A percentile compares a stretch with the other conserved stretches of the same genome.
These are phyloP conservation scores for Fraxinus ornus DNA, from an alignment of 305 asterid genomes.

Conservation along the genomic window DNA sequence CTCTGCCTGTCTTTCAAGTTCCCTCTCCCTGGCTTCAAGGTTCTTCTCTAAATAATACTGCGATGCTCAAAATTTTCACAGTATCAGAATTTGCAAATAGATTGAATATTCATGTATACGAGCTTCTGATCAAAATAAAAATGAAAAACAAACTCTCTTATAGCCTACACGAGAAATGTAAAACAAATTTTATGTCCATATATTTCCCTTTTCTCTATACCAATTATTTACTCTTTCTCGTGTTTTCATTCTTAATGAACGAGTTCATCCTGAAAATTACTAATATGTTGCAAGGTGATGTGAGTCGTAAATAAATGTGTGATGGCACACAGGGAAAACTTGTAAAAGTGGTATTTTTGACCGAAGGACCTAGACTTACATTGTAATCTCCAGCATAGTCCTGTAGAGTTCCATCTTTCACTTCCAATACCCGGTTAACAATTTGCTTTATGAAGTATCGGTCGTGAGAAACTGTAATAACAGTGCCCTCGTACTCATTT, in stretches of 20 bases:
- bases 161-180: background rate
- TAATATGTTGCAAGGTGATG: background rate
- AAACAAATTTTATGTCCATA: background rate
- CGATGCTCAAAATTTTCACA: background rate
- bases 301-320: background rate
- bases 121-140: background rate
- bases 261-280: background rate
- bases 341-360: background rate
- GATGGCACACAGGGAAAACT: background rate
- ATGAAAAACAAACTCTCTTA: background rate
- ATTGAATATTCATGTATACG: background rate
- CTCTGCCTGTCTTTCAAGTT: constrained; percentile 94
- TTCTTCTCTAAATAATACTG: constrained; percentile 99
- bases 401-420: constrained; percentile 74
- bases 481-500: constrained; percentile 85
- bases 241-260: background rate
- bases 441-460: constrained; percentile 93
- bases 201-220: background rate
- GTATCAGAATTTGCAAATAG: background rate
- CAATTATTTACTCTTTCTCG: background rate
- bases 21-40: constrained; percentile 88
- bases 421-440: constrained; percentile 95
- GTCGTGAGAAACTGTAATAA: constrained; percentile 93
- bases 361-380: constrained; percentile 41
- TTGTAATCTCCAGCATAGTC: constrained; percentile 94